Evolutionary conservation across 2,329 filamentous ascomycete genomes (phyloP).

Genomic region (Xylaria sp.): DNA sequence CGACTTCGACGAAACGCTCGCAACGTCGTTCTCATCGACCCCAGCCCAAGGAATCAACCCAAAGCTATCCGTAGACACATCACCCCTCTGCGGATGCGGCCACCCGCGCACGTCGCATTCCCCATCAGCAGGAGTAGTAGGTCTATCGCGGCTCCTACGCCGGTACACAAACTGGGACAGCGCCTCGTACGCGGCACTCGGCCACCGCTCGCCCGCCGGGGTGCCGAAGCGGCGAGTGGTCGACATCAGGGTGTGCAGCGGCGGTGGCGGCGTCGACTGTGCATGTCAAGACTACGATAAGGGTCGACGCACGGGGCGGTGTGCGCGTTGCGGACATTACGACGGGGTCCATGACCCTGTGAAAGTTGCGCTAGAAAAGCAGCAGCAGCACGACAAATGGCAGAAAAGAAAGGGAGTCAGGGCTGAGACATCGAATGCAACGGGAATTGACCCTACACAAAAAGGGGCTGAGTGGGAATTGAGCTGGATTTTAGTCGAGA

Average conservation of each 20-base stretch:
- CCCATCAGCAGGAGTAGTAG: background rate
- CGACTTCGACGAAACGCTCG: constrained; percentile 18
- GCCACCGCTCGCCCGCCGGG: constrained; percentile 8
- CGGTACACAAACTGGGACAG: constrained; percentile 30
- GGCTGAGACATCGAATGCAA: background rate
- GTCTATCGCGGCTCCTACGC: constrained; percentile 9
- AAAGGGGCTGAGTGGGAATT: constrained; percentile 26
- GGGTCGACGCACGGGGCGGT: constrained; percentile 14
- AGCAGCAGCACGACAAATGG: background rate
- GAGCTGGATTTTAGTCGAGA: constrained; percentile 36
- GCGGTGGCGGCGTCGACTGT: background rate
- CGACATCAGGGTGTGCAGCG: constrained; percentile 14
- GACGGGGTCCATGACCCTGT: background rate
- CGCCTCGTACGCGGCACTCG: background rate
- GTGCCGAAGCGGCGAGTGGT: background rate
- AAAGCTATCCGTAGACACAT: background rate
- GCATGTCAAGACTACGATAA: constrained; percentile 32
- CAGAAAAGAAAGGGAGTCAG: background rate
- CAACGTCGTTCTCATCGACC: too few relatives aligned
- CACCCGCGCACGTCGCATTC: constrained; percentile 19
- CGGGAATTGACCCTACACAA: background rate
- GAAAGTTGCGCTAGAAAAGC: background rate
- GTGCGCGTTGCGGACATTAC: constrained; percentile 30
- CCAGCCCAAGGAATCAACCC: too few relatives aligned
- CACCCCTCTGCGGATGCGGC: constrained; percentile 17